phyloP scores from a whole-genome alignment of 345 rosid species.

The Citrus medica region DNA sequence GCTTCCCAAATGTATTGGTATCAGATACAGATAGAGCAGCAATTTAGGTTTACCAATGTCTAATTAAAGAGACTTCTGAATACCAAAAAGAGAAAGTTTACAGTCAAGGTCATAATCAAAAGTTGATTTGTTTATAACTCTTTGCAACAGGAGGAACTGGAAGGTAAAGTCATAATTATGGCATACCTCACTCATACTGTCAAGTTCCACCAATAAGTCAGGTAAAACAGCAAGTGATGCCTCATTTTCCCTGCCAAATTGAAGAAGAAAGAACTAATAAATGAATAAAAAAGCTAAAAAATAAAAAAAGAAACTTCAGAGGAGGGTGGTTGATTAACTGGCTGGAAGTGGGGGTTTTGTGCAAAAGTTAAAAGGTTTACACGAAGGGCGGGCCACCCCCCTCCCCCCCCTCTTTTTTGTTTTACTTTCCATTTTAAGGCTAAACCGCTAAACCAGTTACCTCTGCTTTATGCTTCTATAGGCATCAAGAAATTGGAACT shows the following conservation, averaged over 20 bases:
- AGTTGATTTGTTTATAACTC: neutral
- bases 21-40: neutral
- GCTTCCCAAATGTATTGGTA: neutral
- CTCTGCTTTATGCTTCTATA: slow-evolving; percentile 97
- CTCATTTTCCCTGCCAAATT: slow-evolving; percentile 84
- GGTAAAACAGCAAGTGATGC: slow-evolving; percentile 98
- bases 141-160: slow-evolving; percentile 2
- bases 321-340: neutral
- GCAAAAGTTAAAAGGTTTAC: neutral
- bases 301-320: neutral
- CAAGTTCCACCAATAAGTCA: slow-evolving; percentile 83
- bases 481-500: slow-evolving; percentile 91
- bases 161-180: slow-evolving; percentile 6
- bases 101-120: neutral
- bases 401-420: neutral
- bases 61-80: neutral
- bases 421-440: neutral
- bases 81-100: neutral
- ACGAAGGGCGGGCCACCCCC: neutral
- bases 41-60: neutral
- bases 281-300: neutral
- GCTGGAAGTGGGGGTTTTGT: neutral
- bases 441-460: slow-evolving; percentile 27
- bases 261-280: neutral
- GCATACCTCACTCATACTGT: slow-evolving; percentile 76